phyloP scores from a whole-genome alignment of 208 protist species.

The Crithidia bombi region DNA sequence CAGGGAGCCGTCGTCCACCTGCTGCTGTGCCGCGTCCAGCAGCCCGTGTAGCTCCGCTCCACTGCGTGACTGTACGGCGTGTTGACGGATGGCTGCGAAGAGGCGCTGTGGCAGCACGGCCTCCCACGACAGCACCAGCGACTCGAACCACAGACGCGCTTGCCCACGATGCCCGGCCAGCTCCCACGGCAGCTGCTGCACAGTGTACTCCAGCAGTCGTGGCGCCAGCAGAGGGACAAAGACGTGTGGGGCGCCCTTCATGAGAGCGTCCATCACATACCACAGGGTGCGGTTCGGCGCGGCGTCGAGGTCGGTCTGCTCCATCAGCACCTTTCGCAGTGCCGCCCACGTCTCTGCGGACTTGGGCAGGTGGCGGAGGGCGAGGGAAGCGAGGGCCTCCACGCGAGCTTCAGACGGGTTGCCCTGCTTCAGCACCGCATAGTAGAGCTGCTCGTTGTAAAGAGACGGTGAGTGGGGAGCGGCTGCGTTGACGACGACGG shows the following conservation, averaged over 20 bases:
- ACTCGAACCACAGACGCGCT: conserved; percentile 60
- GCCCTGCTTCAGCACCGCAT: conserved; percentile 52
- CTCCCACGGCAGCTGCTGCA: conserved; percentile 74
- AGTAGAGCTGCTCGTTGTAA: conserved; percentile 68
- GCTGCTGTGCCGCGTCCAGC: conserved; percentile 35
- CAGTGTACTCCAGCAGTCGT: conserved; percentile 69
- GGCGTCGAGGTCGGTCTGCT: conserved; percentile 46
- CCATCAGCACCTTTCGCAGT: conserved; percentile 65
- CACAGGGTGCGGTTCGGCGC: conserved; percentile 64
- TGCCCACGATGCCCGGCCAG: conserved; percentile 24
- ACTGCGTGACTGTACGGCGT: conserved; percentile 66
- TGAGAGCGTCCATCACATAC: conserved; percentile 74
- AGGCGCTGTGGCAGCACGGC: conserved; percentile 50
- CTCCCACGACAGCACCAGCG: conserved; percentile 74
- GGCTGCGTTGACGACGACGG: neutral
- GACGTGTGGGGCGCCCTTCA: conserved; percentile 78
- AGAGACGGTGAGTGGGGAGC: conserved; percentile 19
- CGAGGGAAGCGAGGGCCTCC: conserved; percentile 62
- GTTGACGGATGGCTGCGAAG: conserved; percentile 49
- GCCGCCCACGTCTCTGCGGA: conserved; percentile 68
- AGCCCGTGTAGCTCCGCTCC: conserved; percentile 62
- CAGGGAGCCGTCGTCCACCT: conserved; percentile 29
- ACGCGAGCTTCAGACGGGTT: conserved; percentile 55
- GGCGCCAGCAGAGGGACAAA: conserved; percentile 74
- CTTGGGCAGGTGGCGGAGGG: conserved; percentile 59